Conservation (phyloP, 192 early-diverging fungal genomes). For the Coemansia sp. region DNA sequence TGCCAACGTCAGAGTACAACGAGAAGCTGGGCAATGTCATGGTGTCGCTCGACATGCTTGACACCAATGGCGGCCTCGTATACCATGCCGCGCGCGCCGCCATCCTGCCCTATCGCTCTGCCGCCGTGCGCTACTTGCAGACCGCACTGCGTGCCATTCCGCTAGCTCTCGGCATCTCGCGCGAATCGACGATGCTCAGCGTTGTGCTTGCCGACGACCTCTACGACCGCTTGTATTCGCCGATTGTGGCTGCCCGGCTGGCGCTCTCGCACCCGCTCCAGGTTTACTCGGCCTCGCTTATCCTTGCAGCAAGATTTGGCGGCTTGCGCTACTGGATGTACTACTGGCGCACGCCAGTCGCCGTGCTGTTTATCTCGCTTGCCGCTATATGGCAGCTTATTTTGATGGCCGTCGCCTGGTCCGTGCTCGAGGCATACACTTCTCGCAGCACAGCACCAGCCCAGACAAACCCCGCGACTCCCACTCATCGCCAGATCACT, state of each 20-base stretch:
- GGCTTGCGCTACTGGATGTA: constrained; percentile 78
- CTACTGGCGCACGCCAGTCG: constrained; percentile 69
- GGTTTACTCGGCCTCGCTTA: constrained; percentile 55
- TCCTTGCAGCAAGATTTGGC: constrained; percentile 64
- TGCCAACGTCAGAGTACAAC: constrained; percentile 66
- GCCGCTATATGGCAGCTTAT: constrained; percentile 61
- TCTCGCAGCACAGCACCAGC: neutral
- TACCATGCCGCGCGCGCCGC: constrained; percentile 56
- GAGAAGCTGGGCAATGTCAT: constrained; percentile 68
- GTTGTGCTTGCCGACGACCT: constrained; percentile 59
- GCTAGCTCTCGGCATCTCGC: constrained; percentile 52
- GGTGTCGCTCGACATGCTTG: constrained; percentile 62
- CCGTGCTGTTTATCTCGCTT: constrained; percentile 57
- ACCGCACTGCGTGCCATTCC: constrained; percentile 40
- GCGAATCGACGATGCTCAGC: constrained; percentile 54
- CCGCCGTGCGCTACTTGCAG: constrained; percentile 4
- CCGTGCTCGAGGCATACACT: constrained; percentile 42
- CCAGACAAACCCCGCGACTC: neutral
- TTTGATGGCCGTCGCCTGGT: constrained; percentile 46
- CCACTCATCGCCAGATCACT: neutral
- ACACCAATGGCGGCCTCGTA: constrained; percentile 31
- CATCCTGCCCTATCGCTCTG: constrained; percentile 42
- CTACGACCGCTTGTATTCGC: constrained; percentile 54
- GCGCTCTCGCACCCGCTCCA: constrained; percentile 60
- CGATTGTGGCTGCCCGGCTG: constrained; percentile 57